phyloP scores from a whole-genome alignment of 495 filamentous ascomycete genomes.

The Halenospora varia region DNA sequence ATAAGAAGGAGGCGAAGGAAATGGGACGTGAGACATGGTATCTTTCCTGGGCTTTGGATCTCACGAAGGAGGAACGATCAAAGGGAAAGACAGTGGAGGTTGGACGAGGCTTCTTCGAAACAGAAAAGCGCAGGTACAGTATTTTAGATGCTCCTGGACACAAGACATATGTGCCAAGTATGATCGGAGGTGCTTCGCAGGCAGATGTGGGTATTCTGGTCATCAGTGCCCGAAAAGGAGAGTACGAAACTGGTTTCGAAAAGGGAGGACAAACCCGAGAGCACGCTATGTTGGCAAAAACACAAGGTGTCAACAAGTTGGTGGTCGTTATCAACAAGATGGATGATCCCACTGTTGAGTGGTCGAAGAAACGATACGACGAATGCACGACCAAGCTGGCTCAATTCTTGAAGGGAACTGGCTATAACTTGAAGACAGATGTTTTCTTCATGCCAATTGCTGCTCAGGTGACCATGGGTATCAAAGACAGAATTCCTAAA shows the following conservation, averaged over 20 bases:
- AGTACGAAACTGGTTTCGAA: slow-evolving; percentile 99
- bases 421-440: slow-evolving; percentile 89
- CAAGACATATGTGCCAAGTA: slow-evolving; percentile 93
- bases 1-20: slow-evolving; percentile 94
- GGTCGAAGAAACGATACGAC: slow-evolving; percentile 85
- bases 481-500: slow-evolving; percentile 82
- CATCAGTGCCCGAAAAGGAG: slow-evolving; percentile 94
- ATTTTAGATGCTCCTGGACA: slow-evolving; percentile 96
- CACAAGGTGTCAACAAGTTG: slow-evolving; percentile 95
- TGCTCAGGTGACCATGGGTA: slow-evolving; percentile 75
- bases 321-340: slow-evolving; percentile 95
- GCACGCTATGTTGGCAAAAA: slow-evolving; percentile 95
- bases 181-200: slow-evolving; percentile 96
- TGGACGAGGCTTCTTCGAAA: slow-evolving; percentile 93
- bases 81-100: slow-evolving; percentile 99
- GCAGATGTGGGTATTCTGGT: slow-evolving; percentile 95
- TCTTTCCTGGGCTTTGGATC: slow-evolving; percentile 93
- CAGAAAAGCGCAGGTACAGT: slow-evolving; percentile 80
- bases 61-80: slow-evolving; percentile 90
- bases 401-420: slow-evolving; percentile 82
- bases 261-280: slow-evolving; percentile 97
- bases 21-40: slow-evolving; percentile 98
- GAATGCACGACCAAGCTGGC: slow-evolving; percentile 89
- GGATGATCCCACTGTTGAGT: slow-evolving; percentile 95
- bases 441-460: slow-evolving; percentile 95